phyloP scores from a whole-genome alignment of 1,284 basidiomycete genomes.

The Takashimella tepidaria region DNA sequence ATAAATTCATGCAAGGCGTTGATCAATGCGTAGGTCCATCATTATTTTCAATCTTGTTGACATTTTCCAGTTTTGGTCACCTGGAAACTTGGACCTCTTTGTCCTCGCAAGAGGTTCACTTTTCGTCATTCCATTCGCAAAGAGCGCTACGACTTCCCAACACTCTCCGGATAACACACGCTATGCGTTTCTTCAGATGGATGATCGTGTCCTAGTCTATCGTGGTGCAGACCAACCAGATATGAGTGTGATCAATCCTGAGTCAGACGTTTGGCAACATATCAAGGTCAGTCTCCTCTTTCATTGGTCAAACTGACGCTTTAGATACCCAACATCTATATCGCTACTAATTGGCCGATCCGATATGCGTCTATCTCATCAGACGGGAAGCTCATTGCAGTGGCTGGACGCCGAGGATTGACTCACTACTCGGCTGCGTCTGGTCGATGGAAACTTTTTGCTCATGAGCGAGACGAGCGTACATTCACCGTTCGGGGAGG shows the following conservation, averaged over 20 bases:
- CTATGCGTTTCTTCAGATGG: conserved; percentile 92
- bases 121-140: conserved; percentile 86
- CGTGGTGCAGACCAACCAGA: conserved; percentile 96
- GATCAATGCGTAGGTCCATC: conserved; percentile 36
- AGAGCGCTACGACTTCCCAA: conserved; percentile 86
- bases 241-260: conserved; percentile 97
- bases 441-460: conserved; percentile 92
- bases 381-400: conserved; percentile 86
- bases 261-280: conserved; percentile 95
- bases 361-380: conserved; percentile 85
- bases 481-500: conserved; percentile 86
- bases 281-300: conserved; percentile 61
- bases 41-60: conserved; percentile 2
- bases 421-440: conserved; percentile 91
- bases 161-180: conserved; percentile 66
- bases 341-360: conserved; percentile 91
- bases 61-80: conserved; percentile 71
- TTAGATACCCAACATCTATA: conserved; percentile 73
- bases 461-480: conserved; percentile 78
- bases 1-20: conserved; percentile 75
- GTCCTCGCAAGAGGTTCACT: conserved; percentile 61
- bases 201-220: conserved; percentile 91
- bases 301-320: conserved; percentile 7
- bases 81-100: conserved; percentile 81
- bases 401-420: conserved; percentile 85